Evolutionary conservation across 148 eudicot genomes (phyloP).

Genomic region (Camellia lanceoleosa): DNA sequence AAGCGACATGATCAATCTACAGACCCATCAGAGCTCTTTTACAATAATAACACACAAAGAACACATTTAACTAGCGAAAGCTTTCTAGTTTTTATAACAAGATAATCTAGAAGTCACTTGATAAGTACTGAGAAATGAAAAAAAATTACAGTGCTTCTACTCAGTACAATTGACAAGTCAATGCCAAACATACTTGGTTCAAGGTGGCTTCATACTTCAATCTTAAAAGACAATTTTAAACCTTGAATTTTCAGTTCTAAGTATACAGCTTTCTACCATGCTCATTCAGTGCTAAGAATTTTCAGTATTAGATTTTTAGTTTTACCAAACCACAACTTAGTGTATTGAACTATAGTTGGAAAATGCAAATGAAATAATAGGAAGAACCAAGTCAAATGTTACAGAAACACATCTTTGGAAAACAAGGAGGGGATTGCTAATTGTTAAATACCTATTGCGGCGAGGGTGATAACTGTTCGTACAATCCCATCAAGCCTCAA

Average conservation of each 20-base stretch:
- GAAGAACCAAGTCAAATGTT: neutral
- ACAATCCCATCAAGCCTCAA: constrained; percentile 85
- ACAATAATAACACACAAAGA: neutral
- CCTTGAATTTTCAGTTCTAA: neutral
- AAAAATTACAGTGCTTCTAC: too few species aligned
- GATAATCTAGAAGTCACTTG: too few species aligned
- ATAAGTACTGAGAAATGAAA: too few species aligned
- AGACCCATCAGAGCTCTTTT: neutral
- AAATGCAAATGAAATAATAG: neutral
- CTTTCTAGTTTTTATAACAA: neutral
- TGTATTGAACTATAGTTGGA: neutral
- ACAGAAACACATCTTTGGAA: neutral
- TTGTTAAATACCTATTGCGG: constrained; percentile 61
- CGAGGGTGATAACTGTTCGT: constrained; percentile 70
- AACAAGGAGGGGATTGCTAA: neutral
- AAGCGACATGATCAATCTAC: too few species aligned
- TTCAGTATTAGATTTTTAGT: neutral
- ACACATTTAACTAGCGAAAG: neutral
- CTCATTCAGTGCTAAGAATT: neutral
- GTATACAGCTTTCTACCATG: too few species aligned
- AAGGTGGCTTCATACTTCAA: neutral
- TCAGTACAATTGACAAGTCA: neutral
- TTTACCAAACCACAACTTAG: neutral
- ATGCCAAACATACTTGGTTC: neutral
- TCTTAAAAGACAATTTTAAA: neutral